Base-by-base conservation (phyloP, 1,139 yeast species). In the Kurtzmaniella quercitrusa region DNA sequence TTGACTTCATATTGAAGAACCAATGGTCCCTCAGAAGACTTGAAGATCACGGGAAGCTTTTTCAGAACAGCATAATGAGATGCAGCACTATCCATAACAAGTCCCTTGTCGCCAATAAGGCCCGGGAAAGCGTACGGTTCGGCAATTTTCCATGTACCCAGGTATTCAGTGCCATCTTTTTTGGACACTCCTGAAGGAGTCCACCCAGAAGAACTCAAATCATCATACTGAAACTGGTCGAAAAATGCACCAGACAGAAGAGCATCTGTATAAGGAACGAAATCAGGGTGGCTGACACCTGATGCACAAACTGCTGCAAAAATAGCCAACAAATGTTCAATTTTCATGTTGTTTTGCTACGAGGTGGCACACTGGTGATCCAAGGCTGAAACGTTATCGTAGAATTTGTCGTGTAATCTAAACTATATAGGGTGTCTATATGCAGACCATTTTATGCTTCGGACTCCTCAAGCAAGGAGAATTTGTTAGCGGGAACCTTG, bases 1-100 rank as follows among this genome's bases (percentile, higher is more conserved):
- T 89, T 90, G 45, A 88, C 86, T 63, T 90, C 97, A 62, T 88
- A 90, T 65, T 90, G 98, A 39, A 89, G 65, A 8, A 91, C 96
- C 51, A 91, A 69, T 18, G 89, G 82, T 43, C 79, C 70, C 52
- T 73, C 75, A 18, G 68, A 73, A 60, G 83, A 66, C 8, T 31
- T 15, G 45, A 87, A 70, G 2, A 82, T 75, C 40, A 63, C 50
- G 23, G 75, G 77, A 41, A 89, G 72, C 51, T 73, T 65, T 43
- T 79, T 75, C 17, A 87, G 79, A 50, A 89, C 85, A 25, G 94
- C 95, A 62, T 87, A 89, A 55, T 80, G 86, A 37, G 90, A 81
- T 39, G 95, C 93, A 42, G 79, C 81, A 11, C 85, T 68, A 59
- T 83, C 84, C 62, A 84, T 75, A 12, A 86, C 93, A 46, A 89